phyloP scores from a whole-genome alignment of 805 yeast species.

The Lipomyces chichibuensis region DNA sequence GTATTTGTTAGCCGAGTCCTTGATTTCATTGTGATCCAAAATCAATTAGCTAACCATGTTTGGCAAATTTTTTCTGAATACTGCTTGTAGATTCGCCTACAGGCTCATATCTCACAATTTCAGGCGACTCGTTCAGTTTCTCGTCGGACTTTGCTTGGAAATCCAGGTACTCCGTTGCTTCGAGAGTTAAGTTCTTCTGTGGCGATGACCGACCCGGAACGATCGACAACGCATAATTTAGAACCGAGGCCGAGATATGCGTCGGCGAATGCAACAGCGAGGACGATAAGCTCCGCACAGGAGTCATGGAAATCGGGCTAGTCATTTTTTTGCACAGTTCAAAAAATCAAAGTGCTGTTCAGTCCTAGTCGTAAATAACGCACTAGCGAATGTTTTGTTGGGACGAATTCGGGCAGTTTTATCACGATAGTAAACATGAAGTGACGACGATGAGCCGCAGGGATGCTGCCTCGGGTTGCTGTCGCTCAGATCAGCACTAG shows the following conservation, averaged over 20 bases:
- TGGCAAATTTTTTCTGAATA: background rate
- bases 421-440: background rate
- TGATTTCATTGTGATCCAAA: background rate
- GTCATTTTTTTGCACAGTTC: background rate
- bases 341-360: background rate
- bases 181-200: background rate
- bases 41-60: constrained; percentile 1
- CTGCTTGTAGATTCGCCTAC: background rate
- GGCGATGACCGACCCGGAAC: constrained; percentile 12
- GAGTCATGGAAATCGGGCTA: background rate
- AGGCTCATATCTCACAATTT: background rate
- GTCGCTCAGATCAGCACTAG: too few species aligned
- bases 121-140: background rate
- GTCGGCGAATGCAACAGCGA: constrained; percentile 17
- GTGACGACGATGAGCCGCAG: background rate
- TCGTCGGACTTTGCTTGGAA: background rate
- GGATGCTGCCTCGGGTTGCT: background rate
- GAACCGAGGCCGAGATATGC: constrained; percentile 7
- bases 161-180: background rate
- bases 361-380: background rate
- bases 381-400: background rate
- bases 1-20: background rate
- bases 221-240: constrained; percentile 19
- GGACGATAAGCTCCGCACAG: constrained; percentile 2
- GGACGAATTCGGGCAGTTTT: background rate